These are phyloP conservation scores for Letharia lupina DNA, from an alignment of 495 filamentous ascomycete genomes.

Conservation along the genomic window DNA sequence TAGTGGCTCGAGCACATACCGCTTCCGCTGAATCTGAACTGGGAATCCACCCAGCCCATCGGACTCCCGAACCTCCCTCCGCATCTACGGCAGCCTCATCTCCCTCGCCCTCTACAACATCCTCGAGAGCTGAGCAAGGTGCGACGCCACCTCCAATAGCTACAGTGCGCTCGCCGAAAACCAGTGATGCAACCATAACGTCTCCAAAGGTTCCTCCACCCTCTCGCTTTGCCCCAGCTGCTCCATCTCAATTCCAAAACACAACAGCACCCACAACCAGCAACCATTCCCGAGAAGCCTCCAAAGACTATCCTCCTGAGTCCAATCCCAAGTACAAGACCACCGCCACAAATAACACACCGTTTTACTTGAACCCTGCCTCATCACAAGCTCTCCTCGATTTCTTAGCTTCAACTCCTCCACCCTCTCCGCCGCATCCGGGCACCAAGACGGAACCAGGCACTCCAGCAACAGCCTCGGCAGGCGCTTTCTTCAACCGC, in stretches of 20 bases:
- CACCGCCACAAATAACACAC: slow-evolving; percentile 22
- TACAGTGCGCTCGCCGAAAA: slow-evolving; percentile 15
- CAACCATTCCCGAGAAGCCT: slow-evolving; percentile 7
- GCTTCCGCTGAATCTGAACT: slow-evolving; percentile 17
- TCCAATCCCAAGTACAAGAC: slow-evolving; percentile 18
- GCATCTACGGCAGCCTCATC: neutral
- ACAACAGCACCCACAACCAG: slow-evolving; percentile 6
- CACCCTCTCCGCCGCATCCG: slow-evolving; percentile 23
- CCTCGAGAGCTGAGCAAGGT: slow-evolving; percentile 19
- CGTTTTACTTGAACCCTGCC: slow-evolving; percentile 26
- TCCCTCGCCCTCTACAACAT: slow-evolving; percentile 12
- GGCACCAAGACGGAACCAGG: slow-evolving; percentile 3
- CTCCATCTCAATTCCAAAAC: slow-evolving; percentile 10
- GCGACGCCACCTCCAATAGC: slow-evolving; percentile 25
- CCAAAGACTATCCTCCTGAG: slow-evolving; percentile 8
- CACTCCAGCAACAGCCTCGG: neutral
- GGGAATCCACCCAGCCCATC: slow-evolving; percentile 22
- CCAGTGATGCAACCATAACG: slow-evolving; percentile 4
- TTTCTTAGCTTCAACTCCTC: slow-evolving; percentile 24
- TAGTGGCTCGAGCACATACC: slow-evolving; percentile 8
- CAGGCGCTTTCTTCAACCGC: slow-evolving; percentile 11
- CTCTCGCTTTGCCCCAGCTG: slow-evolving; percentile 11
- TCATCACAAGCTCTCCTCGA: slow-evolving; percentile 25
- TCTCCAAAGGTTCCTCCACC: slow-evolving; percentile 11
- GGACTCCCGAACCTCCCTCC: slow-evolving; percentile 12